Percentiles rank a stretch among this genome's conserved stretches.
These are phyloP conservation scores for Solanum corneliomulleri DNA, from an alignment of 257 asterid genomes.

Conservation along the genomic window DNA sequence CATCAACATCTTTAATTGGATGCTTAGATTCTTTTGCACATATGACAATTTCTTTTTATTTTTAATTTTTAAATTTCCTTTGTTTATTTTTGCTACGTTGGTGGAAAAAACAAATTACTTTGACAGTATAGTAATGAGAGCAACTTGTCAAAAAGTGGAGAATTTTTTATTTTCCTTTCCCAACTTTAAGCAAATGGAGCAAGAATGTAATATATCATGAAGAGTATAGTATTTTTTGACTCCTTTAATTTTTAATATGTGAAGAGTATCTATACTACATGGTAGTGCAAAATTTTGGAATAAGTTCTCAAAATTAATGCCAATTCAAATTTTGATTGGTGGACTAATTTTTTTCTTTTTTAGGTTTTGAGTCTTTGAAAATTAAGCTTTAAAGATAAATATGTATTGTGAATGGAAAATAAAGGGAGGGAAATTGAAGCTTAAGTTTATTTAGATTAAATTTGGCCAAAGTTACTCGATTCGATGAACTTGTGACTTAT, in stretches of 20 bases:
- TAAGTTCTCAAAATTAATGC: background rate
- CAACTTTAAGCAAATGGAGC: constrained; percentile 9
- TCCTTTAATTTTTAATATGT: background rate
- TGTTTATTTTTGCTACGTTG: background rate
- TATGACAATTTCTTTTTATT: background rate
- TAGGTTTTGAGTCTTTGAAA: background rate
- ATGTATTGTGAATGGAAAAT: background rate
- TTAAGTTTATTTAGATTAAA: background rate
- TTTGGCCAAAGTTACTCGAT: background rate
- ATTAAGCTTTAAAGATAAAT: background rate
- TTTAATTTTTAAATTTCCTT: background rate
- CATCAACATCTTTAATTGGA: background rate
- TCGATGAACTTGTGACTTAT: background rate
- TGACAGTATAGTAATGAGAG: background rate
- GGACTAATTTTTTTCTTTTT: background rate
- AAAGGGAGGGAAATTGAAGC: background rate
- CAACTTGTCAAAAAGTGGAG: background rate
- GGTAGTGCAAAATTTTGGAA: background rate
- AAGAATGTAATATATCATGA: background rate
- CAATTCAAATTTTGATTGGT: background rate
- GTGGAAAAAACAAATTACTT: background rate
- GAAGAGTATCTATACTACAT: background rate
- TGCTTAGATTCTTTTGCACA: background rate
- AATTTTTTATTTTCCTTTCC: background rate
- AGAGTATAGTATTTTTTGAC: background rate